Base-by-base conservation (phyloP, 305 asterid genomes). In the Lippia alba region DNA sequence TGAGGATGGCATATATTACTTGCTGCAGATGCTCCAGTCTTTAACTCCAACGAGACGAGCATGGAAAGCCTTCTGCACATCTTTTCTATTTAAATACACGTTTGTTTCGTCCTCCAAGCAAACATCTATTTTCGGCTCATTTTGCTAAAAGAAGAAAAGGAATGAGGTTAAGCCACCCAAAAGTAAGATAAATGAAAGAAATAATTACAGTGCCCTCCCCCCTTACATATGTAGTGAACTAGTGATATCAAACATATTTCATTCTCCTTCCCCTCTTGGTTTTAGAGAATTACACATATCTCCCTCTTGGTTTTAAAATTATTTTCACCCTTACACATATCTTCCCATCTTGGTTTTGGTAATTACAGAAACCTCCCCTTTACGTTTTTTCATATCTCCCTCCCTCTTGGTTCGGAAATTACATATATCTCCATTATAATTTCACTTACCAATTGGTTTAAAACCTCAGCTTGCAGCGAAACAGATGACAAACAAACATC, bases 11-110 rank as follows among this genome's bases (percentile, higher is more conserved):
- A 46, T 32, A 10, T 49, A 60, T 81, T 85, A 91, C 96, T 80
- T 75, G 91, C 93, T 91, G 82, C 99, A 94, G 51, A 88, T 79
- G 61, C 73, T 64, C 99, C 99, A 94, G 68, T 34, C 55, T 1
- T 67, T 73, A 24, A 88, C 95, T 67, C 97, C 96, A 34, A 79
- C 77, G 3, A 94, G 96, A n/a, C 86, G 86, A 46, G 92, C 89
- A 48, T 91, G 96, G 61, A 91, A 79, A 50, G 97, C 94, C 61
- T 77, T 71, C 82, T 85, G 91, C 77, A 91, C 96, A 32, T 91
- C 97, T 61, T 78, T 72, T 61, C 96, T 78, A 69, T 86, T 91
- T 17, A 91, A 70, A 77, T 85, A 91, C 61, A 65, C 74, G 9
- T 39, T 63, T 0, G 89, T 83, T 77, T 91, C 92, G 19, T 88